Base-by-base conservation (phyloP, 2,329 filamentous ascomycete species). In the Cucurbitaria berberidis region DNA sequence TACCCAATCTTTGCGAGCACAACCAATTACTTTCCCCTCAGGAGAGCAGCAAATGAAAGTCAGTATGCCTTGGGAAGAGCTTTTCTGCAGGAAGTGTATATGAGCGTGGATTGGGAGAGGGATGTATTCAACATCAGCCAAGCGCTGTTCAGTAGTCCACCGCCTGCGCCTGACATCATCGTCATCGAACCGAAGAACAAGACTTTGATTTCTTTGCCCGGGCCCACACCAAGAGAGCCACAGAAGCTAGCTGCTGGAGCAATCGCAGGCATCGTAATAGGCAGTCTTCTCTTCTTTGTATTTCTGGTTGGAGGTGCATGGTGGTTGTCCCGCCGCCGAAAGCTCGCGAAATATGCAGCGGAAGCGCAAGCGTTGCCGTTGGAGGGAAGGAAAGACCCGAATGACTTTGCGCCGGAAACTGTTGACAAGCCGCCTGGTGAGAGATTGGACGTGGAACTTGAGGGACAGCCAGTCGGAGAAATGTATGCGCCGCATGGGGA, bases 21-120 rank as follows among this genome's bases (percentile, higher is more conserved):
- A 32, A 86, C 84, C 1, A 82, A 46, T n/a, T 90, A 89, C 66
- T 89, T 90, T 51, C 86, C 86, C 4, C 76, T 90, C 38, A 81
- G 82, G 57, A 82, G 82, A 52, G 76, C 83, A 7, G 66, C 80
- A 30, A 79, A 82, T 52, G 78, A 80, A 29, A 77, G 78, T 11
- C 79, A 83, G 57, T 81, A 84, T 64, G 82, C 86, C 6, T 80
- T 90, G 24, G 88, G 88, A 10, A 81, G 87, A 18, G 81, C 84
- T 0, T 88, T 90, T 55, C 74, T 90, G 44, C 88, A 90, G 67
- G 87, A 90, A 72, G 81, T 86, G 1, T 80, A 80, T 48, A 53
- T 80, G 24, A 73, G 69, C 5, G 75, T 76, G 10, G 75, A 80
- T 55, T 80, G 74, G 62, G 77, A 80, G 47, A 65, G 70, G 21